phyloP scores from a whole-genome alignment of 805 yeast genomes.

The Candida schatavii region DNA sequence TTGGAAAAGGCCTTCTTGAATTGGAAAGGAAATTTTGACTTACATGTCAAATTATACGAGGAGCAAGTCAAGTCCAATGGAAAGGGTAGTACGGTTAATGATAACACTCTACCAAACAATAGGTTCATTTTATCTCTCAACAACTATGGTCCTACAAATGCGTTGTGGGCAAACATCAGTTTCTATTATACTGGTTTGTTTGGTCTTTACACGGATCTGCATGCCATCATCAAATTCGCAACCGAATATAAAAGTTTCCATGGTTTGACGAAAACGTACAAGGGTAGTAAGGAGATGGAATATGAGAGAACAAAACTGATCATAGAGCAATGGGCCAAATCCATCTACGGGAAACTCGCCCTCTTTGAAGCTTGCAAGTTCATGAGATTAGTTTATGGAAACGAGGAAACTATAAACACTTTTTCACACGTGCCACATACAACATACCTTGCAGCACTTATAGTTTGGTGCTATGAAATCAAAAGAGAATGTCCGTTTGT shows the following conservation, averaged over 20 bases:
- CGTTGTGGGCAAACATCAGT: slow-evolving; percentile 31
- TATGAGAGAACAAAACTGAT: slow-evolving; percentile 11
- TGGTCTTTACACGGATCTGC: slow-evolving; percentile 23
- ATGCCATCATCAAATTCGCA: slow-evolving; percentile 11
- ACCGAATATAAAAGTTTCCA: slow-evolving; percentile 7
- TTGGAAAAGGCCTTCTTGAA: slow-evolving; percentile 28
- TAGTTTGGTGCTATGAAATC: slow-evolving; percentile 10
- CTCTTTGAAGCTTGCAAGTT: slow-evolving; percentile 23
- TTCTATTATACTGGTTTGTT: slow-evolving; percentile 21
- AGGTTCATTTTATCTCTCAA: slow-evolving; percentile 14
- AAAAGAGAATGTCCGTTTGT: background rate
- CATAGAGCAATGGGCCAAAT: slow-evolving; percentile 22
- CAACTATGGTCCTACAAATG: slow-evolving; percentile 29
- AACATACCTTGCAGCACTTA: slow-evolving; percentile 7
- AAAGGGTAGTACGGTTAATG: background rate
- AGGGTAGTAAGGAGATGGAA: slow-evolving; percentile 12
- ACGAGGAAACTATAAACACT: slow-evolving; percentile 6
- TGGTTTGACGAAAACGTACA: slow-evolving; percentile 7
- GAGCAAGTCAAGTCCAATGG: slow-evolving; percentile 8
- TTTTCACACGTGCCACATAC: slow-evolving; percentile 11
- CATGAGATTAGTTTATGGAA: slow-evolving; percentile 11
- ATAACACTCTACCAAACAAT: background rate
- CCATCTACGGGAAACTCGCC: slow-evolving; percentile 21
- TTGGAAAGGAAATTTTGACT: slow-evolving; percentile 37
- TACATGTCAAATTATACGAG: slow-evolving; percentile 25